A percentile compares a stretch with the other conserved stretches of the same genome.
These are phyloP conservation scores for Hysterangium stoloniferum DNA, from an alignment of 768 basidiomycete species.

Conservation along the genomic window DNA sequence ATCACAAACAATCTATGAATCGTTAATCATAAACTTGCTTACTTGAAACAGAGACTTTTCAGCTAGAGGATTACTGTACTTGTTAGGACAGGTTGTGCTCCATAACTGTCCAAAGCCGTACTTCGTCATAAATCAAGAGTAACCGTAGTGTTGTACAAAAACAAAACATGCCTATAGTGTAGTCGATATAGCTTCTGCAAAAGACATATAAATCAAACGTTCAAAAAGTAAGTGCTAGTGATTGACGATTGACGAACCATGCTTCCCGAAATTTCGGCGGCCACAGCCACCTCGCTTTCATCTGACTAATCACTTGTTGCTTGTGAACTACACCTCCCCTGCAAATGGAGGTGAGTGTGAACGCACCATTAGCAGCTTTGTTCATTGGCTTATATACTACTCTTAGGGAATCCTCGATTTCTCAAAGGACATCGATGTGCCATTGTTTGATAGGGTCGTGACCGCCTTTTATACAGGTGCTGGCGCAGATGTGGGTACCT, in stretches of 20 bases:
- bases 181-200: no score
- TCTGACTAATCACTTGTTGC: slow-evolving; percentile 4
- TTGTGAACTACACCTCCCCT: slow-evolving; percentile 2
- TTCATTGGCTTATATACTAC: neutral
- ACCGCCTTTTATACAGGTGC: slow-evolving; percentile 34
- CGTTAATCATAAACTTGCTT: no score
- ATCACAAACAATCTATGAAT: no score
- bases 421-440: slow-evolving; percentile 35
- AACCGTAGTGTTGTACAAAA: no score
- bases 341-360: slow-evolving; percentile 7
- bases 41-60: no score
- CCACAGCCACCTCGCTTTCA: neutral
- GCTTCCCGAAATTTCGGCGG: neutral
- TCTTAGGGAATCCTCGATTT: slow-evolving; percentile 34
- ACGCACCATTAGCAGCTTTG: neutral
- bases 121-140: no score
- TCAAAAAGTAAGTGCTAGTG: no score
- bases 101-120: no score
- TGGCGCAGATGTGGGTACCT: slow-evolving; percentile 30
- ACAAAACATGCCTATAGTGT: no score
- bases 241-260: neutral
- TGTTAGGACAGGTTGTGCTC: no score
- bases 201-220: no score
- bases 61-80: no score
- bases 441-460: slow-evolving; percentile 36